A percentile compares a stretch with the other conserved stretches of the same genome.
phyloP scores from a whole-genome alignment of 2,329 filamentous ascomycete species.

The Purpureocillium lavendulum region DNA sequence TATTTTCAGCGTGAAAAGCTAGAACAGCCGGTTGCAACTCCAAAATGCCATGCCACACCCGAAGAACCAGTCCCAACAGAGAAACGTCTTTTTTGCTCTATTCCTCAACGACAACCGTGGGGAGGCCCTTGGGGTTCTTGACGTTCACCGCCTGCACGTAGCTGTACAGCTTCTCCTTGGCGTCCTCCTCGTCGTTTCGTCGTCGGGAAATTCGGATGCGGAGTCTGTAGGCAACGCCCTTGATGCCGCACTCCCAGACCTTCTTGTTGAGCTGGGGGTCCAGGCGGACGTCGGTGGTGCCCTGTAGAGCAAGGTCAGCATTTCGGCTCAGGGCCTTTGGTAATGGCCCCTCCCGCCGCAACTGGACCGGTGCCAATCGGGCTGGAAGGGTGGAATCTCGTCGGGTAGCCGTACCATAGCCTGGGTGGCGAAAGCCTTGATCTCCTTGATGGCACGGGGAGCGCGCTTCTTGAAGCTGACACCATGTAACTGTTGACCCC shows the following conservation, averaged over 20 bases:
- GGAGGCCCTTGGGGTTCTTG: slow-evolving; percentile 97
- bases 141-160: slow-evolving; percentile 99
- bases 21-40: slow-evolving; percentile 38
- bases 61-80: slow-evolving; percentile 31
- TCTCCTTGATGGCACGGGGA: slow-evolving; percentile 98
- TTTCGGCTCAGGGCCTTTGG: neutral
- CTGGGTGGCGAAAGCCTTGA: slow-evolving; percentile 85
- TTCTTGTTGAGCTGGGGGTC: slow-evolving; percentile 99
- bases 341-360: too few relatives aligned
- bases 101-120: slow-evolving; percentile 80
- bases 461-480: slow-evolving; percentile 99
- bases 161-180: slow-evolving; percentile 99
- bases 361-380: too few relatives aligned
- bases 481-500: slow-evolving; percentile 72
- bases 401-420: slow-evolving; percentile 72
- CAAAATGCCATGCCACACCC: slow-evolving; percentile 35
- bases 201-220: slow-evolving; percentile 98
- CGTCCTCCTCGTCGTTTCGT: slow-evolving; percentile 99
- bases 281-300: slow-evolving; percentile 92
- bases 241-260: slow-evolving; percentile 98
- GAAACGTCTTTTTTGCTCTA: slow-evolving; percentile 35
- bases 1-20: slow-evolving; percentile 32
- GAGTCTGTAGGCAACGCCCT: slow-evolving; percentile 96
- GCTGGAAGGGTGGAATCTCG: neutral
- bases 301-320: slow-evolving; percentile 43